Percentiles rank a stretch among this genome's conserved stretches.
Evolutionary conservation across 2,329 filamentous ascomycete genomes (phyloP).

Genomic region (Sporothrix luriei): DNA sequence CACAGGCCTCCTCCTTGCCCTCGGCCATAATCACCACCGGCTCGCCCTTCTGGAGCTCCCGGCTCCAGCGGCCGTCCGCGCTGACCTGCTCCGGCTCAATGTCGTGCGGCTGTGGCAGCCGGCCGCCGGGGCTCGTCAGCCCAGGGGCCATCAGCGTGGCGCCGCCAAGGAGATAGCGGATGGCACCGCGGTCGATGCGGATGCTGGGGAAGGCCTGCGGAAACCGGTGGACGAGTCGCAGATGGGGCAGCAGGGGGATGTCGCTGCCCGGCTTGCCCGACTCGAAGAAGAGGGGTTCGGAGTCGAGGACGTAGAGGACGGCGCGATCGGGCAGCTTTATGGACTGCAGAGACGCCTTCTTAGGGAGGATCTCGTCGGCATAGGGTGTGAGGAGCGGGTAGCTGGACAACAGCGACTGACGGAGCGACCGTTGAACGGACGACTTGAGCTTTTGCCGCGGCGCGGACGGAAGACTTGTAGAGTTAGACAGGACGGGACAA

Average conservation of each 20-base stretch:
- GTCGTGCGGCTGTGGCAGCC: constrained; percentile 64
- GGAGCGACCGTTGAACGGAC: constrained; percentile 84
- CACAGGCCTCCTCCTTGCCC: constrained; percentile 88
- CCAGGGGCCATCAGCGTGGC: constrained; percentile 97
- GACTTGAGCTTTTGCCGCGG: constrained; percentile 97
- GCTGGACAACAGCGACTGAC: constrained; percentile 76
- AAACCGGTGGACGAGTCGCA: constrained; percentile 86
- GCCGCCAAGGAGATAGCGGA: constrained; percentile 91
- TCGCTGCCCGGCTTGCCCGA: constrained; percentile 53
- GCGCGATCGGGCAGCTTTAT: constrained; percentile 92
- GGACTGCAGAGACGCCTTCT: constrained; percentile 86
- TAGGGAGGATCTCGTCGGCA: constrained; percentile 93
- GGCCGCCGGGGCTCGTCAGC: constrained; percentile 78
- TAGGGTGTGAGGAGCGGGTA: constrained; percentile 84
- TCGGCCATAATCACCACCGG: constrained; percentile 89
- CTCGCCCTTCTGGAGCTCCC: constrained; percentile 75
- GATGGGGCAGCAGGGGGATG: constrained; percentile 75
- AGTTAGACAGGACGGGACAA: constrained; percentile 1
- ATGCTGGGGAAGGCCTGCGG: constrained; percentile 80
- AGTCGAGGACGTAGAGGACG: constrained; percentile 81
- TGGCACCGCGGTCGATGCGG: constrained; percentile 91
- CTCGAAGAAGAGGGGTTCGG: constrained; percentile 87
- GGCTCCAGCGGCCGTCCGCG: constrained; percentile 59
- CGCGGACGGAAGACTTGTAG: constrained; percentile 68
- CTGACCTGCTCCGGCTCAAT: constrained; percentile 43